phyloP scores from a whole-genome alignment of 2,329 filamentous ascomycete genomes.

The Basipetospora chlamydospora region DNA sequence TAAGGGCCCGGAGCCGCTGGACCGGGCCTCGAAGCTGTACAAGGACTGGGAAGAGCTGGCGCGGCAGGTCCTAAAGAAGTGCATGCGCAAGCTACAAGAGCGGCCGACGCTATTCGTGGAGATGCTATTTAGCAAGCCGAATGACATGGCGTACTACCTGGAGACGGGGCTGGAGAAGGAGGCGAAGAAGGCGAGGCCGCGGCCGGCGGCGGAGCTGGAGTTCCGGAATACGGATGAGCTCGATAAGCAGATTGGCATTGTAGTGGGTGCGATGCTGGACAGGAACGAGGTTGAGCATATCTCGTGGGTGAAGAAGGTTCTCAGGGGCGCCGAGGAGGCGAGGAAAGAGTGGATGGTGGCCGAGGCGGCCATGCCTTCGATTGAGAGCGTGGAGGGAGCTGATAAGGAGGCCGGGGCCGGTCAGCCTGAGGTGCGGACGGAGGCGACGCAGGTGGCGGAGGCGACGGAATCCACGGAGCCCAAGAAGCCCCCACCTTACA shows the following conservation, averaged over 20 bases:
- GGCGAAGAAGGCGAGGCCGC: conserved; percentile 52
- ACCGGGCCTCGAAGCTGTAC: conserved; percentile 50
- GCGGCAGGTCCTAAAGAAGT: conserved; percentile 67
- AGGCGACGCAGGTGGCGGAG: background rate
- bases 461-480: conserved; percentile 2
- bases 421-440: background rate
- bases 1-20: conserved; percentile 68
- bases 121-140: conserved; percentile 88
- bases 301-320: conserved; percentile 65
- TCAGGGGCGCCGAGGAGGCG: conserved; percentile 55
- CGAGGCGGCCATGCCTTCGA: conserved; percentile 41
- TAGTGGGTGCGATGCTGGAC: conserved; percentile 65
- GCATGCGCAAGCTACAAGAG: conserved; percentile 72
- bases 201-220: conserved; percentile 67
- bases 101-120: conserved; percentile 78
- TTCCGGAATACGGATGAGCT: conserved; percentile 58
- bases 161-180: conserved; percentile 83
- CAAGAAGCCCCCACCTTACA: conserved; percentile 18
- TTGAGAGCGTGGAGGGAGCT: conserved; percentile 16
- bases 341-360: conserved; percentile 65
- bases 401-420: conserved; percentile 18
- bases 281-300: conserved; percentile 62
- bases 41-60: conserved; percentile 87
- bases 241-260: conserved; percentile 63
- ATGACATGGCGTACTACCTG: conserved; percentile 68